Base-by-base conservation (phyloP, 2,329 filamentous ascomycete genomes). In the Geosmithia putterillii region DNA sequence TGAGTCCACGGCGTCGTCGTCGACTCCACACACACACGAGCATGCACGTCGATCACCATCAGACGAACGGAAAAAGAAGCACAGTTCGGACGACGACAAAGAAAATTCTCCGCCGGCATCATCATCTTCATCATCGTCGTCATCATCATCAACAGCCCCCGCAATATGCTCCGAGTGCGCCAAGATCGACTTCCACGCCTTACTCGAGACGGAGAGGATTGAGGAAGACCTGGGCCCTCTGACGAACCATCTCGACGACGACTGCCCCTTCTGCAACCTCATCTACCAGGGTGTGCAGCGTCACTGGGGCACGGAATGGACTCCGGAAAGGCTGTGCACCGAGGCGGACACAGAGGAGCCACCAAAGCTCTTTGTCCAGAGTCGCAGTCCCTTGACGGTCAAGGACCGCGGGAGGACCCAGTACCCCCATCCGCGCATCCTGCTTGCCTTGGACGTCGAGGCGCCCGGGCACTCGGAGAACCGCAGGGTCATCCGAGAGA, bases 211-310 rank as follows among this genome's bases (percentile, higher is more conserved):
- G 18, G 45, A 46, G 22, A 44, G 32, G 4, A 18, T 32, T n/a
- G 40, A 46, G 38, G 23, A 43, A 40, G 19, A 28, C 17, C 21
- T 44, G 22, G 45, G 42, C 10, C 35, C 35, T 9, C 45, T 46
- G 8, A 35, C 19, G 14, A 23, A 36, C 10, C 37, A 44, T 22
- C 22, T 44, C 20, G 10, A 35, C 6, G 15, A 18, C 15, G 25
- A 40, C 34, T 46, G 45, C 20, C 42, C 42, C 34, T 44, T 46
- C 34, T 46, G 45, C 36, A 21, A 34, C 22, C 20, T 46, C 9
- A 35, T 44, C 3, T 44, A 40, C 21, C 35, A 37, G 7, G 32
- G 40, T 3, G 38, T 46, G 14, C 32, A n/a, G 14, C 9, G 10
- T 3, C 34, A 38, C 10, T 44, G 42, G 42, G 45, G 45, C 17